Percentiles rank a stretch among this genome's conserved stretches.
Evolutionary conservation across 352 stramenopile genomes (phyloP).

Genomic region (Globisporangium emineosum): DNA sequence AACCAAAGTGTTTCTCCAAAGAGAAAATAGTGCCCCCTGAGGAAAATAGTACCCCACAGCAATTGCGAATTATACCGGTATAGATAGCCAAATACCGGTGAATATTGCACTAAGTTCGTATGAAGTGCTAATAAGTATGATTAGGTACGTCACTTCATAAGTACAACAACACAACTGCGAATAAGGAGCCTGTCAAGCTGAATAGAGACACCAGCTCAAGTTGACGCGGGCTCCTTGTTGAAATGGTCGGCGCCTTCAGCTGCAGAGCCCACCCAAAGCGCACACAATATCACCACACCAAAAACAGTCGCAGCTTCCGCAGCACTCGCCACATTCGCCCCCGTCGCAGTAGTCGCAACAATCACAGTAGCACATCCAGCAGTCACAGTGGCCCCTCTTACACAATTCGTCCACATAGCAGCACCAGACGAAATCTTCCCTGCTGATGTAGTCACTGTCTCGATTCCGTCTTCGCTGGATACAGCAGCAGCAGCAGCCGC

Average conservation of each 20-base stretch:
- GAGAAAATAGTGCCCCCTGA: not conserved
- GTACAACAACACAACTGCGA: no score
- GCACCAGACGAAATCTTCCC: not conserved
- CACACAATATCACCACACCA: not conserved
- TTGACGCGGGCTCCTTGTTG: no score
- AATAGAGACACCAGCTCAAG: no score
- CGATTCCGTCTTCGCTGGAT: not conserved
- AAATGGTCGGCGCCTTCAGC: not conserved
- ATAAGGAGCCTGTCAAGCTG: no score
- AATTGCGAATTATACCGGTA: not conserved
- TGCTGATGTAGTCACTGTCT: not conserved
- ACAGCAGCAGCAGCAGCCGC: not conserved
- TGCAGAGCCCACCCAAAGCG: not conserved
- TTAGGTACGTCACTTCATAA: no score
- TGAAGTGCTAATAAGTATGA: no score
- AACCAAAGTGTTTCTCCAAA: not conserved
- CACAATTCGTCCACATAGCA: not conserved
- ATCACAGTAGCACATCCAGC: not conserved
- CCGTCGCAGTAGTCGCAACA: not conserved
- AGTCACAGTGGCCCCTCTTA: not conserved
- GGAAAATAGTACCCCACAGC: not conserved
- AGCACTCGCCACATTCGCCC: not conserved
- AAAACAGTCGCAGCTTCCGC: not conserved
- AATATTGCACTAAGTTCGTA: no score
- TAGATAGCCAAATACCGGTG: no score